Evolutionary conservation across 1,284 basidiomycete genomes (phyloP).

Genomic region (Leccinum pallidistipes): DNA sequence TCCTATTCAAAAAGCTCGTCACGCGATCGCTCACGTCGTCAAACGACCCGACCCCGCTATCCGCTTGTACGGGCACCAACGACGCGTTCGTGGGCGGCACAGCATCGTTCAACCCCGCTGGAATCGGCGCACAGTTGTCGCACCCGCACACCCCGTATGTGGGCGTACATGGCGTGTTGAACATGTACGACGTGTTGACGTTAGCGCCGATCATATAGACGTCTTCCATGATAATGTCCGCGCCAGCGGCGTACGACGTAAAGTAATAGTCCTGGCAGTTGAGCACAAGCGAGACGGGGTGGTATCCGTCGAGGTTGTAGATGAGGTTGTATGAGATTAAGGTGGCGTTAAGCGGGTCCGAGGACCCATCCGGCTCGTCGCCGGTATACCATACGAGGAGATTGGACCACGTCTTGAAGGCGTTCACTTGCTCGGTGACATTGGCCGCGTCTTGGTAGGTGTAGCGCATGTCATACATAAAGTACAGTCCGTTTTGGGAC

Average conservation of each 20-base stretch:
- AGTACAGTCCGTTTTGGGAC: constrained; percentile 67
- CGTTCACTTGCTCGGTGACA: constrained; percentile 65
- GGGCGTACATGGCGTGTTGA: constrained; percentile 55
- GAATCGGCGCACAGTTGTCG: constrained; percentile 48
- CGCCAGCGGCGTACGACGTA: constrained; percentile 54
- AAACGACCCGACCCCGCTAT: constrained; percentile 32
- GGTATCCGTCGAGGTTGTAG: constrained; percentile 69
- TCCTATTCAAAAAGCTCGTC: constrained; percentile 57
- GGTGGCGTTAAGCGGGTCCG: constrained; percentile 66
- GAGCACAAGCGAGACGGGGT: constrained; percentile 75
- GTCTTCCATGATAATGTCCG: constrained; percentile 63
- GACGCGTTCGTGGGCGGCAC: constrained; percentile 32
- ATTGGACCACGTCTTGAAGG: constrained; percentile 63
- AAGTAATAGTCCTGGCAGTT: constrained; percentile 76
- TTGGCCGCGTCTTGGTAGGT: constrained; percentile 60
- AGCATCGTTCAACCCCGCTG: constrained; percentile 29
- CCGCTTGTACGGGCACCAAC: constrained; percentile 19
- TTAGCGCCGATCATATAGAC: constrained; percentile 68
- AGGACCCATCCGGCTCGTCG: constrained; percentile 73
- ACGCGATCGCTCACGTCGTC: constrained; percentile 64
- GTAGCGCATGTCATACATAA: constrained; percentile 78
- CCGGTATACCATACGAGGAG: constrained; percentile 77
- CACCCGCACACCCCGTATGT: constrained; percentile 73
- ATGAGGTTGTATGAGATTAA: constrained; percentile 59
- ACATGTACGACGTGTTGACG: constrained; percentile 59